Base-by-base conservation (phyloP, 495 filamentous ascomycete species). In the Penicillium arizonense region DNA sequence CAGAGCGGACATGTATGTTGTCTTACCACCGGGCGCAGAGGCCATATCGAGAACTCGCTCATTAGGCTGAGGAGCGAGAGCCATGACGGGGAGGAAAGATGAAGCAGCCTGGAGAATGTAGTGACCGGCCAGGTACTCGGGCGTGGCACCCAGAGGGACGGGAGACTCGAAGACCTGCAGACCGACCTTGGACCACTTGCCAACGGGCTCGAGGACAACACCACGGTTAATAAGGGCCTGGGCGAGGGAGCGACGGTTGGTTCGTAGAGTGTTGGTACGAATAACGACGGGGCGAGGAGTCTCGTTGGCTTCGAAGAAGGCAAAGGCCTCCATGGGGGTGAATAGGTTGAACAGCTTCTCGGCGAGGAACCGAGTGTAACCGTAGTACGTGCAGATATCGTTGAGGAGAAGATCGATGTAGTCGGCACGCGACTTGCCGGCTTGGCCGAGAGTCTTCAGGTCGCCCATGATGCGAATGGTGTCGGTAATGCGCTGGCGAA, bases 281-380 rank as follows among this genome's bases (percentile, higher is more conserved):
- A 89, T 82, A 54, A 92, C 88, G 40, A 97, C 83, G 1, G 93
- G 93, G 42, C 93, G 86, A 16, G 88, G 80, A 20, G 88, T 90
- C 72, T 98, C 94, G 81, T 98, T 98, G 39, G 92, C 92, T 70
- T 98, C 94, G 73, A 98, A 98, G 72, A 98, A 98, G 6, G 91
- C 91, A 53, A 98, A 96, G 0, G 94, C 95, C 73, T 98, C 95
- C 61, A 87, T 85, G 21, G 95, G 88, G 1, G 91, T 82, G 77
- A 98, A 98, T 6, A 98, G 84, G 59, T 89, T 87, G 71, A 89
- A 85, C 5, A 96, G 82, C 71, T 96, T 96, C 62, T 90, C 87
- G 2, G 89, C 91, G 13, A 96, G 78, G 70, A 83, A 94, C 11
- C 82, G 77, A 3, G 87, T 90, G 72, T 96, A 96, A 50, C 89